phyloP scores from a whole-genome alignment of 768 basidiomycete species.

The Suillus sp. region DNA sequence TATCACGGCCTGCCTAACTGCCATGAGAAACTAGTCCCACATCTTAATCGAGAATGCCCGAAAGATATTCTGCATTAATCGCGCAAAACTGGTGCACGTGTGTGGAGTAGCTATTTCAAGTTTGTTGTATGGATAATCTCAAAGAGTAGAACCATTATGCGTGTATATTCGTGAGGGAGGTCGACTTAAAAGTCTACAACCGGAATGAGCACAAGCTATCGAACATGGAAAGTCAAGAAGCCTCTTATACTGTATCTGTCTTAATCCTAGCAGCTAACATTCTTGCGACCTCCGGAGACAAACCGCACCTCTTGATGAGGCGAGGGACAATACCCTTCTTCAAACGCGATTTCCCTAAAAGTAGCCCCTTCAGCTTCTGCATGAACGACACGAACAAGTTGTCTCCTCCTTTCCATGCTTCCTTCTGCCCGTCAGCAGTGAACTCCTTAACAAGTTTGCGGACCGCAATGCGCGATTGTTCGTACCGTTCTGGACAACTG shows the following conservation, averaged over 20 bases:
- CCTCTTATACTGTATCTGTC: not conserved
- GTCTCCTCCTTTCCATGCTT: conserved; percentile 29
- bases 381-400: conserved; percentile 19
- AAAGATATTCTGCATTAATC: too few relatives aligned
- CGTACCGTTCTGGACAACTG: conserved; percentile 14
- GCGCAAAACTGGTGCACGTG: too few relatives aligned
- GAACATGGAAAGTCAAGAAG: not conserved
- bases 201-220: too few relatives aligned
- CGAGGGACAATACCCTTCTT: conserved; percentile 28
- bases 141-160: too few relatives aligned
- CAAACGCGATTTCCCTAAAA: conserved; percentile 19
- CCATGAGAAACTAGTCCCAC: too few relatives aligned
- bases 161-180: too few relatives aligned
- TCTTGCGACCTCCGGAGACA: conserved; percentile 27
- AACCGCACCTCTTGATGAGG: conserved; percentile 29
- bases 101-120: too few relatives aligned
- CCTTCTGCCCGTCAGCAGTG: conserved; percentile 24
- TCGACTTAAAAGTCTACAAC: not conserved
- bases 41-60: too few relatives aligned
- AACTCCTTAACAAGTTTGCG: conserved; percentile 22
- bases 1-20: too few relatives aligned
- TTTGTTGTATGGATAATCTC: too few relatives aligned
- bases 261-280: not conserved
- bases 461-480: conserved; percentile 33
- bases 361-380: conserved; percentile 20